These are phyloP conservation scores for Elymus sibiricus DNA, from an alignment of 176 grass and related monocot species.

Conservation along the genomic window DNA sequence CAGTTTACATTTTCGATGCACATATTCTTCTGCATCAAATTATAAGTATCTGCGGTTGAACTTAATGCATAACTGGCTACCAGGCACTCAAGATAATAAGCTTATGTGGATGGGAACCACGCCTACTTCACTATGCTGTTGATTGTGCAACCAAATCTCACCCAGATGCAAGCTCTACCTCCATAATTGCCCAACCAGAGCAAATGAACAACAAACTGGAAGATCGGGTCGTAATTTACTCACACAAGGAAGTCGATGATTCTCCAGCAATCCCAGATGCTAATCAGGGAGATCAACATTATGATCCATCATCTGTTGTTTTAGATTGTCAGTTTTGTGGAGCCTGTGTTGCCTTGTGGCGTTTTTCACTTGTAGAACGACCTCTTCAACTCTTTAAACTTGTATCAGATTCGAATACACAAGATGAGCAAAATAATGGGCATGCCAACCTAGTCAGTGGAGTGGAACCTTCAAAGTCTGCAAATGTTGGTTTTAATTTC, in stretches of 20 bases:
- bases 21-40: background rate
- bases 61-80: slow-evolving; percentile 23
- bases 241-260: slow-evolving; percentile 42
- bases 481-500: slow-evolving; percentile 67
- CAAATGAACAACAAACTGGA: slow-evolving; percentile 32
- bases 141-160: slow-evolving; percentile 60
- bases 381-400: slow-evolving; percentile 82
- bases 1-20: background rate
- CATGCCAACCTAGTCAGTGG: slow-evolving; percentile 24
- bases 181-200: slow-evolving; percentile 42
- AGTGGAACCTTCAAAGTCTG: slow-evolving; percentile 38
- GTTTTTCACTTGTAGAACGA: slow-evolving; percentile 55
- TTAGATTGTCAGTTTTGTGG: slow-evolving; percentile 96
- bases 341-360: slow-evolving; percentile 88
- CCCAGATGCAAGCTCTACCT: slow-evolving; percentile 29
- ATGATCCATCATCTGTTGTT: slow-evolving; percentile 75
- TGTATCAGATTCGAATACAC: slow-evolving; percentile 48
- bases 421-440: slow-evolving; percentile 49
- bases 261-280: slow-evolving; percentile 15
- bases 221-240: slow-evolving; percentile 45
- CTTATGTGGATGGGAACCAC: slow-evolving; percentile 91
- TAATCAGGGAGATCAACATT: slow-evolving; percentile 40
- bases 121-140: slow-evolving; percentile 78
- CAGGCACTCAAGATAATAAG: slow-evolving; percentile 85
- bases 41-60: background rate